phyloP scores from a whole-genome alignment of 306 rosid species.

The Begonia peltatifolia region DNA sequence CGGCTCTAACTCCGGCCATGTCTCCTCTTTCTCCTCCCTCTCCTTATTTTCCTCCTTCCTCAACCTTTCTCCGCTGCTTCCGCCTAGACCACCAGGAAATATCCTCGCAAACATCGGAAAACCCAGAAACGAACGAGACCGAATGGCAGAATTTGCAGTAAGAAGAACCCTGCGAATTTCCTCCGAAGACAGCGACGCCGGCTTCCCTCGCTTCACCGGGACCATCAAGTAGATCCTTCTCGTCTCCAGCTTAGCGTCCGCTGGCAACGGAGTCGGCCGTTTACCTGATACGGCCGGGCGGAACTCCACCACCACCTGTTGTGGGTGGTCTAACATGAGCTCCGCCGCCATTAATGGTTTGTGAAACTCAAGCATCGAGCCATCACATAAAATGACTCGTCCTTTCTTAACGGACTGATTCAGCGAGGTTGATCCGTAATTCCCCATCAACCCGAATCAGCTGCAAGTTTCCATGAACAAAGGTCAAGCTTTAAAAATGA shows the following conservation, averaged over 20 bases:
- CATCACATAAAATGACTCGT: slow-evolving; percentile 46
- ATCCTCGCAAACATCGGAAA: slow-evolving; percentile 44
- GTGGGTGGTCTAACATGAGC: slow-evolving; percentile 79
- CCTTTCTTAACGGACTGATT: slow-evolving; percentile 11
- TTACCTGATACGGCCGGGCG: slow-evolving; percentile 24
- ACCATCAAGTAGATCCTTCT: slow-evolving; percentile 52
- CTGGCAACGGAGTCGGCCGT: slow-evolving; percentile 48
- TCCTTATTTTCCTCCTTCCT: slow-evolving; percentile 13
- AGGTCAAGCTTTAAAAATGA: background rate
- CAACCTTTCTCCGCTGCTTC: background rate
- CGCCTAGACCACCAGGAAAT: slow-evolving; percentile 13
- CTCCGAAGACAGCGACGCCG: slow-evolving; percentile 25
- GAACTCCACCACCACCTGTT: slow-evolving; percentile 70
- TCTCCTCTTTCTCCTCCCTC: slow-evolving; percentile 13
- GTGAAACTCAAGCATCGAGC: slow-evolving; percentile 48
- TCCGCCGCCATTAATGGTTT: slow-evolving; percentile 52
- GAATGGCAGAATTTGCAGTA: slow-evolving; percentile 20
- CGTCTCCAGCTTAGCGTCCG: slow-evolving; percentile 45
- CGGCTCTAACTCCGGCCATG: slow-evolving; percentile 19
- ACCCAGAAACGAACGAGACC: slow-evolving; percentile 20
- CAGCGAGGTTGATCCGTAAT: slow-evolving; percentile 19
- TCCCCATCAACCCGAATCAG: slow-evolving; percentile 39
- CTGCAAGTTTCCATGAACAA: background rate
- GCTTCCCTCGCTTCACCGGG: slow-evolving; percentile 66
- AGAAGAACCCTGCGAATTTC: slow-evolving; percentile 33